Conservation (phyloP, 2,329 filamentous ascomycete species). For the Plectosphaerella sp. region DNA sequence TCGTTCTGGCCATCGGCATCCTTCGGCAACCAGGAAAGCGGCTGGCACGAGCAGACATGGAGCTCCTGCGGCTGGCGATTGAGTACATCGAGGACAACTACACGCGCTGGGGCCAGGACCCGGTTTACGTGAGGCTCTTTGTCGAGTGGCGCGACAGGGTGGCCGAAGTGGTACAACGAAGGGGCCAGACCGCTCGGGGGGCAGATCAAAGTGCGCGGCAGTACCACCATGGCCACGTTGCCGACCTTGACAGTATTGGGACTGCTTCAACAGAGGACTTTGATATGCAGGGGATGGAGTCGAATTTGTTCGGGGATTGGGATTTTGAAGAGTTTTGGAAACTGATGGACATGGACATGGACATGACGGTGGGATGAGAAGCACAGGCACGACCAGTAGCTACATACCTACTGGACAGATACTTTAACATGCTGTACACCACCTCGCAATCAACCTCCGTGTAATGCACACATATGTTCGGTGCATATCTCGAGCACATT, state of each 20-base stretch:
- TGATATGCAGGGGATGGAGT: background rate
- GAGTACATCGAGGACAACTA: slow-evolving; percentile 14
- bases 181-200: background rate
- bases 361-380: background rate
- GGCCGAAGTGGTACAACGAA: background rate
- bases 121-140: background rate
- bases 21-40: slow-evolving; percentile 11
- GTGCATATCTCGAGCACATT: too few species aligned
- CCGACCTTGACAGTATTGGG: too few species aligned
- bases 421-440: too few species aligned
- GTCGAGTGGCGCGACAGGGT: background rate
- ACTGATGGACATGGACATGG: background rate
- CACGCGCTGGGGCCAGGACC: slow-evolving; percentile 3
- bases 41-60: slow-evolving; percentile 14
- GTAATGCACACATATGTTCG: too few species aligned
- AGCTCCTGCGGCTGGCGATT: slow-evolving; percentile 11
- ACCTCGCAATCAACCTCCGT: too few species aligned
- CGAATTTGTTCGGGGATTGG: background rate
- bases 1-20: slow-evolving; percentile 14
- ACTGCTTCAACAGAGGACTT: background rate
- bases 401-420: too few species aligned
- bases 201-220: too few species aligned
- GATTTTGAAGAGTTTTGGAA: background rate
- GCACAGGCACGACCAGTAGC: too few species aligned
- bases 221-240: too few species aligned